Conservation (phyloP, 164 flowering plant genomes). For the Nymphaea colorata region DNA sequence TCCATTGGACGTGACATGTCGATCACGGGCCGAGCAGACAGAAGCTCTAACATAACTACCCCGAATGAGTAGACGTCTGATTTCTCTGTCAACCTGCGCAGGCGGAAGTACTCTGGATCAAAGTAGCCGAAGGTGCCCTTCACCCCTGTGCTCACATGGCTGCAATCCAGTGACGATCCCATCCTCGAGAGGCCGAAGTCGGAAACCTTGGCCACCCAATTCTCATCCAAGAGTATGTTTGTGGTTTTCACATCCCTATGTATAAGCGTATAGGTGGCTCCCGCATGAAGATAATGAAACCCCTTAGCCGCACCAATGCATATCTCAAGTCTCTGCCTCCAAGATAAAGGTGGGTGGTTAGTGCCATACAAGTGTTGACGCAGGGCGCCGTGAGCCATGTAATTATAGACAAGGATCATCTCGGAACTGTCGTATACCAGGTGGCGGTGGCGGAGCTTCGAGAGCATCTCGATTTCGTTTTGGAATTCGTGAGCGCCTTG, state of each 20-base stretch:
- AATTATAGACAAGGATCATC: constrained; percentile 37
- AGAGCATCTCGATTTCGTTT: constrained; percentile 31
- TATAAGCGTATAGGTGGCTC: constrained; percentile 19
- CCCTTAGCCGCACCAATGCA: constrained; percentile 34
- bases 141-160: neutral
- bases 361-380: constrained; percentile 21
- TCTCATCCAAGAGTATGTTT: constrained; percentile 30
- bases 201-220: constrained; percentile 33
- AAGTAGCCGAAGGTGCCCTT: constrained; percentile 4
- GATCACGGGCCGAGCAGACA: constrained; percentile 62
- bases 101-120: constrained; percentile 2
- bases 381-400: constrained; percentile 26
- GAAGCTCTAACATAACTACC: constrained; percentile 32
- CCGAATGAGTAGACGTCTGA: constrained; percentile 3
- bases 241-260: constrained; percentile 40
- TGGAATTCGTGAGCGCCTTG: constrained; percentile 30
- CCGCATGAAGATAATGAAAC: constrained; percentile 30
- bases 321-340: constrained; percentile 28
- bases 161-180: constrained; percentile 3
- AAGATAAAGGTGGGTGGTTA: constrained; percentile 13
- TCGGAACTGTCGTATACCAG: constrained; percentile 10
- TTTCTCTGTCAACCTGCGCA: neutral
- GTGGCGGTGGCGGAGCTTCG: constrained; percentile 13
- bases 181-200: constrained; percentile 42
- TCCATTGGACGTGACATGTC: constrained; percentile 6